Evolutionary conservation across 345 rosid genomes (phyloP).

Genomic region (Eutrema yunnanense): DNA sequence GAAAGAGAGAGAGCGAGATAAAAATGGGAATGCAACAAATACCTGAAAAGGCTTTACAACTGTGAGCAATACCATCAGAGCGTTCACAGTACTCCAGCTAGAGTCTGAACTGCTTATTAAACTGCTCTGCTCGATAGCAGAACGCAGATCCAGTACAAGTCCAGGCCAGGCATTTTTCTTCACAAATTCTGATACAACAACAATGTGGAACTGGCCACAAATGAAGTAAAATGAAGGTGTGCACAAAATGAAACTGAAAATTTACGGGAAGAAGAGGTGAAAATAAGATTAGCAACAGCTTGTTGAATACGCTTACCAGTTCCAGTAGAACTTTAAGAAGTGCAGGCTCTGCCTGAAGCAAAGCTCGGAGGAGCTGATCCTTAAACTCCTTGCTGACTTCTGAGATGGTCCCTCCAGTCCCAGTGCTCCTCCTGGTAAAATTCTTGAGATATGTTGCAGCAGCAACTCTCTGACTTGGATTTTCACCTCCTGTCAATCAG

Average conservation of each 20-base stretch:
- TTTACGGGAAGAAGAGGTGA: background rate
- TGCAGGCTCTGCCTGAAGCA: conserved; percentile 52
- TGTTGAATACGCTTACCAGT: conserved; percentile 38
- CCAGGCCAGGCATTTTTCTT: conserved; percentile 75
- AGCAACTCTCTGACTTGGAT: conserved; percentile 56
- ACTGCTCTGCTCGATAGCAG: conserved; percentile 59
- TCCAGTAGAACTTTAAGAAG: conserved; percentile 79
- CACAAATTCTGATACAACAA: conserved; percentile 58
- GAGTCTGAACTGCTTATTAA: conserved; percentile 31
- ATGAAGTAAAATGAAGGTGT: background rate
- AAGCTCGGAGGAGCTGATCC: conserved; percentile 57
- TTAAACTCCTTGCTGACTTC: conserved; percentile 64
- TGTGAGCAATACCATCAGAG: conserved; percentile 56
- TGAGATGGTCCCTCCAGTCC: conserved; percentile 27
- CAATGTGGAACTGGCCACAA: conserved; percentile 50
- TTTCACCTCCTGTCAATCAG: conserved; percentile 45
- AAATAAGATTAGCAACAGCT: background rate
- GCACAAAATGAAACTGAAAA: background rate
- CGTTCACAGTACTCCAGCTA: conserved; percentile 54
- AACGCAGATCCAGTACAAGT: conserved; percentile 56
- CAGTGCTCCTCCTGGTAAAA: conserved; percentile 46
- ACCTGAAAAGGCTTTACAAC: conserved; percentile 86
- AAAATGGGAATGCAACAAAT: background rate
- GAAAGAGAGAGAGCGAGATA: background rate
- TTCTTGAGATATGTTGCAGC: conserved; percentile 81